phyloP scores from a whole-genome alignment of 306 rosid genomes.

The barrel medic (Medicago truncatula) region DNA sequence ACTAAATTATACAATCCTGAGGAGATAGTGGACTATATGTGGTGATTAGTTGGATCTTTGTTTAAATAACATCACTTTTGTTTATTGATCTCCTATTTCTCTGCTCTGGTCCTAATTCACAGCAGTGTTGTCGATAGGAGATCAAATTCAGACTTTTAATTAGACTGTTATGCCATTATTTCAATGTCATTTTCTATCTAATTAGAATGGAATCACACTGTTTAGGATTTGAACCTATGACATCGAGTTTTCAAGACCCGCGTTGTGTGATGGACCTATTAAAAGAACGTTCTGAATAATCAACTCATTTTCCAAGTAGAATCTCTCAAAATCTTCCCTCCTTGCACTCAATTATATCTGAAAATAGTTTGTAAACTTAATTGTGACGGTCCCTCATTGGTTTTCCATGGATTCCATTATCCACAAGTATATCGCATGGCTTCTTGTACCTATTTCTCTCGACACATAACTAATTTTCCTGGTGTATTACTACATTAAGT shows the following conservation, averaged over 20 bases:
- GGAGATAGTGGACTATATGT: slow-evolving; percentile 7
- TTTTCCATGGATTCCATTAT: background rate
- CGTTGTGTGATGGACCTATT: background rate
- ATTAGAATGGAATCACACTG: background rate
- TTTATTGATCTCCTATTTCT: background rate
- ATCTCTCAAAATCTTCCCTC: background rate
- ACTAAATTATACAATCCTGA: background rate
- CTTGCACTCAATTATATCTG: background rate
- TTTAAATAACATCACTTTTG: background rate
- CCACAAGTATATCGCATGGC: background rate
- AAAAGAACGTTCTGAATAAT: background rate
- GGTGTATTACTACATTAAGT: background rate
- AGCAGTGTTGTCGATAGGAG: too few species aligned
- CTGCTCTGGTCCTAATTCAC: background rate
- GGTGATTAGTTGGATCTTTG: background rate
- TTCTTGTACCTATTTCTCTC: background rate
- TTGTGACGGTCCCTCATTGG: background rate
- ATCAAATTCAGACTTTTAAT: background rate
- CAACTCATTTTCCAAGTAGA: background rate
- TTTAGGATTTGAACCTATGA: background rate
- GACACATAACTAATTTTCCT: background rate
- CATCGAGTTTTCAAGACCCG: background rate
- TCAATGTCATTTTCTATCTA: background rate
- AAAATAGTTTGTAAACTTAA: background rate
- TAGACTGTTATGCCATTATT: background rate